Percentiles rank a stretch among this genome's conserved stretches.
These are phyloP conservation scores for Chalciporus piperatus DNA, from an alignment of 768 basidiomycete species.

Conservation along the genomic window DNA sequence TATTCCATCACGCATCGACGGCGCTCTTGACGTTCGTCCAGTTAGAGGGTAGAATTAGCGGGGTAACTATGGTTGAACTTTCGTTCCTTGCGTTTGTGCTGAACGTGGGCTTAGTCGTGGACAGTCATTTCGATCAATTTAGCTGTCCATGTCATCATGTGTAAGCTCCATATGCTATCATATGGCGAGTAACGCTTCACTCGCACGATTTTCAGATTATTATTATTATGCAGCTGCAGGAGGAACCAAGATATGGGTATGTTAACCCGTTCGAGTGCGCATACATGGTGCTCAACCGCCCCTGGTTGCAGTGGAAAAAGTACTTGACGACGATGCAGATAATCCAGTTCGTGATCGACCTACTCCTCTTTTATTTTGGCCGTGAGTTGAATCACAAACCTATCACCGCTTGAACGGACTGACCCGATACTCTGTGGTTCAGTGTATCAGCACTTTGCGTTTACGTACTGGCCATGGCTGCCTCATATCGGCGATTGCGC, in stretches of 20 bases:
- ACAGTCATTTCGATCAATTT: constrained; percentile 84
- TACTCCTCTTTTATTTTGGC: constrained; percentile 20
- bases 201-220: constrained; percentile 62
- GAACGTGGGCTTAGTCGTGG: constrained; percentile 66
- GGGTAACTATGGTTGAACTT: constrained; percentile 42
- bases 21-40: constrained; percentile 91
- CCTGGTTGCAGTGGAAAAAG: constrained; percentile 24
- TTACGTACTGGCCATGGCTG: constrained; percentile 24
- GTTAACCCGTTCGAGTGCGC: background rate
- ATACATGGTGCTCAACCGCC: background rate
- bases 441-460: constrained; percentile 28
- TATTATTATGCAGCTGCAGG: constrained; percentile 98
- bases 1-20: constrained; percentile 96
- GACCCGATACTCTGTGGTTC: background rate
- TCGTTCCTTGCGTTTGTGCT: background rate
- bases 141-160: constrained; percentile 93
- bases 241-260: constrained; percentile 24
- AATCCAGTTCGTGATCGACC: constrained; percentile 22
- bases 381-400: constrained; percentile 12
- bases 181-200: background rate
- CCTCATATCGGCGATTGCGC: constrained; percentile 27
- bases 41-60: constrained; percentile 83
- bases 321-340: constrained; percentile 28
- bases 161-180: constrained; percentile 43
- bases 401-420: background rate